A percentile compares a stretch with the other conserved stretches of the same genome.
Conservation (phyloP, 78 protist species). For the Salpingoeca rosetta region DNA sequence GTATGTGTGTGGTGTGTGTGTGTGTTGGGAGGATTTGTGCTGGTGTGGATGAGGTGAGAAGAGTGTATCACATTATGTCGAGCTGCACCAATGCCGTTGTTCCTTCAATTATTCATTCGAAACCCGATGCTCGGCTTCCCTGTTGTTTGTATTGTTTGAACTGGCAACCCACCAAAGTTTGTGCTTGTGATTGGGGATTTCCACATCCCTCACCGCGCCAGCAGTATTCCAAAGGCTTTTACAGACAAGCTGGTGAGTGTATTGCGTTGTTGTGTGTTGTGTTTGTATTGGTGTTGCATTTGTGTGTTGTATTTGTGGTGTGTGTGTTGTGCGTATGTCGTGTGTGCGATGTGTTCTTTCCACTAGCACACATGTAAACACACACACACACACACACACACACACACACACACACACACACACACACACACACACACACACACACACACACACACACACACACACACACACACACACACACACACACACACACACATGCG, state of each 20-base stretch:
- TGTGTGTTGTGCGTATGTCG: not conserved
- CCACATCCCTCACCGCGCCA: constrained; percentile 93
- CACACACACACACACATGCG: too few relatives aligned
- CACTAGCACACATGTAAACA: not conserved
- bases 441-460: too few relatives aligned
- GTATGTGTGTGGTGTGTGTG: not conserved
- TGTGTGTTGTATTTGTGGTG: not conserved
- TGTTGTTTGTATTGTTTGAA: too few relatives aligned
- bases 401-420: not conserved
- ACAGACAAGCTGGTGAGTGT: constrained; percentile 59
- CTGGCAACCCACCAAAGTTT: constrained; percentile 28
- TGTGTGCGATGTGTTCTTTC: not conserved
- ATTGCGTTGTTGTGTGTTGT: too few relatives aligned
- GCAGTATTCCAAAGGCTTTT: constrained; percentile 80
- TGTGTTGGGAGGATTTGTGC: not conserved
- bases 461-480: not conserved
- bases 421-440: not conserved
- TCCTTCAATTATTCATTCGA: too few relatives aligned
- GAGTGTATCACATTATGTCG: not conserved
- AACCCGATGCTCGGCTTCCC: not conserved
- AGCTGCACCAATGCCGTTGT: not conserved
- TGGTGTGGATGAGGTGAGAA: not conserved
- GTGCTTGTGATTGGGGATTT: constrained; percentile 95
- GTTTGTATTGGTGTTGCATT: not conserved
- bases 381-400: not conserved